Conservation (phyloP, 176 grass and related monocot genomes). For the Sorghum bicolor region Sorghum_bicolor_NCBIv3 NC_012873.2:38495001-38495500, state of each 20-base stretch:
- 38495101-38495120: not conserved
- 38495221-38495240: not conserved
- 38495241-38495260: not conserved
- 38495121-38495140: not conserved
- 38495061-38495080: not conserved
- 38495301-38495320: not conserved
- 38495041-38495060: not conserved
- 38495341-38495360: not conserved
- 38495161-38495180: not conserved
- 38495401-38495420: not conserved
- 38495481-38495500: not conserved
- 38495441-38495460: not conserved
- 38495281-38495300: not conserved
- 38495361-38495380: not conserved
- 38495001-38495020: not conserved
- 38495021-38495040: conserved; percentile 2
- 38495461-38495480: not conserved
- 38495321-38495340: not conserved
- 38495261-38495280: not conserved
- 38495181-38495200: not conserved
- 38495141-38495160: not conserved
- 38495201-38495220: not conserved
- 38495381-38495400: not conserved
- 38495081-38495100: not conserved
- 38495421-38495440: not conserved